phyloP scores from a whole-genome alignment of 371 early-diverging fungal species.

The Nematocida minor region DNA sequence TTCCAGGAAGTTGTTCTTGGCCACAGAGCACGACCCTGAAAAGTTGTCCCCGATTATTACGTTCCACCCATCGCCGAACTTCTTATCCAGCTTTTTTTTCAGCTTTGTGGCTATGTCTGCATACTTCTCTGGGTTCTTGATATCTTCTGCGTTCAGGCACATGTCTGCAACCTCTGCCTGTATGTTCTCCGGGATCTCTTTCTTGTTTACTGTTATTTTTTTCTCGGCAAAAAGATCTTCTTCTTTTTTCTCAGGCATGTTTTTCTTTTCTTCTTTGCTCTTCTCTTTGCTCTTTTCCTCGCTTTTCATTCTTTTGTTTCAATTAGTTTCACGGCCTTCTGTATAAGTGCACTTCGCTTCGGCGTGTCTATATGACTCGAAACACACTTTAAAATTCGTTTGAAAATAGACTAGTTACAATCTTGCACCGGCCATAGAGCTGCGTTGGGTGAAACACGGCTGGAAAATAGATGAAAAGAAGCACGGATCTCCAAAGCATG shows the following conservation, averaged over 20 bases:
- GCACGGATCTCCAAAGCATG: too few species aligned
- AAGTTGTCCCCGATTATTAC: slow-evolving; percentile 62
- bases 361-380: too few species aligned
- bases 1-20: slow-evolving; percentile 12
- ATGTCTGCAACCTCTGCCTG: slow-evolving; percentile 38
- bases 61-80: slow-evolving; percentile 62
- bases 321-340: too few species aligned
- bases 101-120: slow-evolving; percentile 11
- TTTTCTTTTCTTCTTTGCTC: not conserved
- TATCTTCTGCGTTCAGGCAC: not conserved
- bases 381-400: too few species aligned
- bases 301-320: not conserved
- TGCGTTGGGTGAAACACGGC: too few species aligned
- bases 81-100: slow-evolving; percentile 56
- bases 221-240: slow-evolving; percentile 17
- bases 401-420: too few species aligned
- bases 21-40: slow-evolving; percentile 56
- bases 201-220: slow-evolving; percentile 1
- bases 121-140: not conserved
- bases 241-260: not conserved
- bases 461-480: too few species aligned
- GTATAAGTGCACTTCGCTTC: too few species aligned
- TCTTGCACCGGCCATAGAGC: too few species aligned
- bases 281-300: not conserved
- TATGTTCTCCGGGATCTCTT: slow-evolving; percentile 29